A percentile compares a stretch with the other conserved stretches of the same genome.
phyloP scores from a whole-genome alignment of 2,329 filamentous ascomycete genomes.

The Aphanoascus verrucosus region DNA sequence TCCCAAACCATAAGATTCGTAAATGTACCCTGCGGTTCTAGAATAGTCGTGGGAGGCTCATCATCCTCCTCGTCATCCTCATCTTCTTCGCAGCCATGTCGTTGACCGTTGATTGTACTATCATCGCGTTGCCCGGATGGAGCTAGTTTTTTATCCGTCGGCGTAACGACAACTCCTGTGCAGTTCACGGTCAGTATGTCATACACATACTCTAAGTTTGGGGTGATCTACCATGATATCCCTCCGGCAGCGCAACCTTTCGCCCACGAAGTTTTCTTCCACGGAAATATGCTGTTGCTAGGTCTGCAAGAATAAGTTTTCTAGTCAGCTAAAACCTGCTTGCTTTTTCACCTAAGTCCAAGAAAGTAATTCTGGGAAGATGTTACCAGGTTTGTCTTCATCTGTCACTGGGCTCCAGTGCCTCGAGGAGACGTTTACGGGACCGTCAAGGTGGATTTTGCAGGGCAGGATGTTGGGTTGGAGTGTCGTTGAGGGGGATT shows the following conservation, averaged over 20 bases:
- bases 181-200: neutral
- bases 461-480: slow-evolving; percentile 66
- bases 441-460: slow-evolving; percentile 66
- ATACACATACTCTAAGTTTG: too few relatives aligned
- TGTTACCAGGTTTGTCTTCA: slow-evolving; percentile 29
- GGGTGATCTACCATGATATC: slow-evolving; percentile 47
- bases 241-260: slow-evolving; percentile 54
- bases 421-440: slow-evolving; percentile 50
- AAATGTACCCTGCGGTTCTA: slow-evolving; percentile 59
- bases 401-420: slow-evolving; percentile 58
- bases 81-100: too few relatives aligned
- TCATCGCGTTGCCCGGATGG: neutral
- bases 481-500: neutral
- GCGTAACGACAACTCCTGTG: slow-evolving; percentile 49
- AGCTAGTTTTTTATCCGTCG: slow-evolving; percentile 31
- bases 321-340: neutral
- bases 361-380: neutral
- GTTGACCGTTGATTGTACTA: neutral
- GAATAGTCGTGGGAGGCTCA: slow-evolving; percentile 41
- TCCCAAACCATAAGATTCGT: slow-evolving; percentile 72
- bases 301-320: slow-evolving; percentile 1
- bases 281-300: slow-evolving; percentile 58
- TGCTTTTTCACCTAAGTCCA: neutral
- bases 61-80: slow-evolving; percentile 27
- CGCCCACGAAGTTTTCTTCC: slow-evolving; percentile 68